Evolutionary conservation across 345 rosid species (phyloP), one percentile per base, ranked within the genome.

Genomic region (Gossypium mustelinum): DNA sequence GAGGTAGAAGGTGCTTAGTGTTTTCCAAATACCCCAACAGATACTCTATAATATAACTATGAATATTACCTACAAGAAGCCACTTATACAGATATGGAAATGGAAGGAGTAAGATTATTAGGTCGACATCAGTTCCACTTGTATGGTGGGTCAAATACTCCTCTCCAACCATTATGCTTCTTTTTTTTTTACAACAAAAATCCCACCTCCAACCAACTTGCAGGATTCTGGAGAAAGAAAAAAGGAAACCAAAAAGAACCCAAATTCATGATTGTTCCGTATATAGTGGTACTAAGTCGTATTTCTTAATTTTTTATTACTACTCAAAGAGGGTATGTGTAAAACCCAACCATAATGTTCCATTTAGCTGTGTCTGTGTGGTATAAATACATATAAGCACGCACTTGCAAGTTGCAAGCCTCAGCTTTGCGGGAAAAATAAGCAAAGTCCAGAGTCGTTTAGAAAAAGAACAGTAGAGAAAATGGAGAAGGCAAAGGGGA

Each of bases 401-500:
- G 1, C 52, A 48, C 41, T 34, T 34, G 41, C 41, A 34, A 34
- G 41, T 9, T 39, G 7, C 44, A 62, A 7, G 22, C 68, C 68
- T 63, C 12, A 8, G 68, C 14, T 63, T 63, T 17, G 69, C 18
- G n/a, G 24, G 12, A 64, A 1, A 45, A 14, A 45, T 16, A 34
- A 34, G 41, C 16, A 4, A 20, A 20, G 27, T 22, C 58, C 58
- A 34, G 41, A 34, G 41, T 34, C 7, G 41, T 34, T 34, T 34
- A 34, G 41, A 34, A 34, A 34, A 34, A 29, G n/a, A 17, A 20
- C 18, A n/a, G 58, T n/a, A 7, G 20, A n/a, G 58, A 54, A n/a
- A 55, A 55, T 55, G 63, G 16, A 56, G 61, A 84, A 77, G 82
- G 41, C 41, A 34, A 83, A 76, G 77, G 75, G 74, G 79, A 86